These are phyloP conservation scores for Colletotrichum sidae DNA, from an alignment of 2,329 filamentous ascomycete genomes.

Conservation along the genomic window DNA sequence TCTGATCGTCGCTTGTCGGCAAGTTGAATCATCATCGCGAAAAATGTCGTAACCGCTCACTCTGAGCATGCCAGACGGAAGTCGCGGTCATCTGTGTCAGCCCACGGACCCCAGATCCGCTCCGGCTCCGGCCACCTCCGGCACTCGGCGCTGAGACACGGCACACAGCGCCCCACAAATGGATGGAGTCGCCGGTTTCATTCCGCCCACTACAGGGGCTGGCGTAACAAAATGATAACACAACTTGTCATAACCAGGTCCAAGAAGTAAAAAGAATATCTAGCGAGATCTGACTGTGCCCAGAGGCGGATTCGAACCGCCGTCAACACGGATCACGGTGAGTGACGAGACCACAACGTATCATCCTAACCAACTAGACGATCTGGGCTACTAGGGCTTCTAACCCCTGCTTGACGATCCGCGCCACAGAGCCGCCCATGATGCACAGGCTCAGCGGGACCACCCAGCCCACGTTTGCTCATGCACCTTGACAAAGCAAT, in stretches of 20 bases:
- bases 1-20: not conserved
- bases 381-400: constrained; percentile 22
- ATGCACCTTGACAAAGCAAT: no score
- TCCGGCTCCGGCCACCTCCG: not conserved
- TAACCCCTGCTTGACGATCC: constrained; percentile 1
- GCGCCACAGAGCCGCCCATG: not conserved
- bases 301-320: constrained; percentile 38
- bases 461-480: no score
- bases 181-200: no score
- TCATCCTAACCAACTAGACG: constrained; percentile 39
- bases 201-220: no score
- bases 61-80: no score
- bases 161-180: not conserved
- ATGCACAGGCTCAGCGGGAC: not conserved
- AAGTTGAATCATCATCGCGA: not conserved
- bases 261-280: not conserved
- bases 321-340: constrained; percentile 35
- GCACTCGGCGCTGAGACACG: not conserved
- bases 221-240: fast-evolving
- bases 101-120: not conserved
- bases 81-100: no score
- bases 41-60: no score
- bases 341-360: constrained; percentile 36
- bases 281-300: not conserved
- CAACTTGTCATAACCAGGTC: not conserved